Percentiles rank a stretch among this genome's conserved stretches.
Conservation (phyloP, 805 yeast genomes). For the Yamadazyma takamatsuzukensis region DNA sequence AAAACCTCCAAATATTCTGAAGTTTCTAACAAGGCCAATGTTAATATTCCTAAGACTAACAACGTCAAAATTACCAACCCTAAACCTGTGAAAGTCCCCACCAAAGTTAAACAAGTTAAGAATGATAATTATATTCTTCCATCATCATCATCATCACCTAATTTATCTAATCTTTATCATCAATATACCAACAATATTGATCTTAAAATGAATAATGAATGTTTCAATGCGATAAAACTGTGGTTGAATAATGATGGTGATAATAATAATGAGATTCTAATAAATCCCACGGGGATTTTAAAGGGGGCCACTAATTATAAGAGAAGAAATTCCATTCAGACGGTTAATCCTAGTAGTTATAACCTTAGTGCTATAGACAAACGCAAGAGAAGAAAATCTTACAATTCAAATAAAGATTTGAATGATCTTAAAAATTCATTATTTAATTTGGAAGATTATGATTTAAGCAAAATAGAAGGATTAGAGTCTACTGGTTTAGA, state of each 20-base stretch:
- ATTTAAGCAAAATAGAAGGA: neutral
- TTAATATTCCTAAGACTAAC: neutral
- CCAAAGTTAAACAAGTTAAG: too few species aligned
- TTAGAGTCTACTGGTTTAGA: neutral
- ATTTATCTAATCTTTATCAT: slow-evolving; percentile 12
- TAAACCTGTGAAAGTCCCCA: too few species aligned
- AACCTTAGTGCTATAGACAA: slow-evolving; percentile 8
- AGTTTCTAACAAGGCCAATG: neutral
- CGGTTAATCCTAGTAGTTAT: neutral
- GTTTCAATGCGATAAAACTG: slow-evolving; percentile 34
- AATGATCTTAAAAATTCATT: slow-evolving; percentile 2
- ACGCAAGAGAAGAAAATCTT: slow-evolving; percentile 19
- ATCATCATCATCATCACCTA: slow-evolving; percentile 17
- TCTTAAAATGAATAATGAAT: slow-evolving; percentile 36
- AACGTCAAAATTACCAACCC: neutral
- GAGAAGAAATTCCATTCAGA: slow-evolving; percentile 22
- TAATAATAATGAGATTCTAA: slow-evolving; percentile 17
- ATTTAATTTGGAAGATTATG: too few species aligned
- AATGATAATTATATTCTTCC: slow-evolving; percentile 13
- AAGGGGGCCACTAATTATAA: slow-evolving; percentile 16
- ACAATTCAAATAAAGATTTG: slow-evolving; percentile 7
- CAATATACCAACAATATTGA: slow-evolving; percentile 10
- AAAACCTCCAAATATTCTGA: too few species aligned
- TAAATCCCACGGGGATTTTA: slow-evolving; percentile 28
- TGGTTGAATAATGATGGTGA: slow-evolving; percentile 27